phyloP scores from a whole-genome alignment of 1,139 yeast genomes.

The Sugiyamaella paludigena region DNA sequence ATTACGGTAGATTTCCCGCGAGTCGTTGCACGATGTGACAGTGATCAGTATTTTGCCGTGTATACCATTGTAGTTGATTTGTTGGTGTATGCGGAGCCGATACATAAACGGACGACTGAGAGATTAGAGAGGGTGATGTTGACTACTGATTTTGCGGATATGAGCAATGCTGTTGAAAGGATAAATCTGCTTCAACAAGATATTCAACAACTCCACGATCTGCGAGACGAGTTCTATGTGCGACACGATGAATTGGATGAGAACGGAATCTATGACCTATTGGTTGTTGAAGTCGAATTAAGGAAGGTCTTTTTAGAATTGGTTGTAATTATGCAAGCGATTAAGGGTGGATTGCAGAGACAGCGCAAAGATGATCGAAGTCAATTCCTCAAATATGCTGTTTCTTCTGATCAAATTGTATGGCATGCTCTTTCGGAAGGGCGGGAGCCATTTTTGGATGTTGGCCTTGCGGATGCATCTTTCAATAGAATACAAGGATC shows the following conservation, averaged over 20 bases:
- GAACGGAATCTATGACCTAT: constrained; percentile 32
- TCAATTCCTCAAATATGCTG: constrained; percentile 52
- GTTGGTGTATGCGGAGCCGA: constrained; percentile 64
- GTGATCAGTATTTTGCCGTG: constrained; percentile 67
- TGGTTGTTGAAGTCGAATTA: constrained; percentile 53
- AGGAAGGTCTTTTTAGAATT: constrained; percentile 59
- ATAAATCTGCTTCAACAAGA: constrained; percentile 57
- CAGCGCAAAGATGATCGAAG: constrained; percentile 36
- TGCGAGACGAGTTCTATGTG: constrained; percentile 48
- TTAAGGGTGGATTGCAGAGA: constrained; percentile 51
- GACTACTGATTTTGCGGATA: constrained; percentile 65
- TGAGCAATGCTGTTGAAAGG: constrained; percentile 52
- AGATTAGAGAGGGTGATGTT: constrained; percentile 64
- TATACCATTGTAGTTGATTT: constrained; percentile 64
- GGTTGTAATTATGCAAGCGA: constrained; percentile 63
- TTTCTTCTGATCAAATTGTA: constrained; percentile 68
- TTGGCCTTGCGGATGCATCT: constrained; percentile 61
- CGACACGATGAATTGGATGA: constrained; percentile 34
- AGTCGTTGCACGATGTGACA: constrained; percentile 67
- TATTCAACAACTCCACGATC: constrained; percentile 45
- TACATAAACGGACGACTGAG: constrained; percentile 54
- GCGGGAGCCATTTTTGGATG: constrained; percentile 65
- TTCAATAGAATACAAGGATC: constrained; percentile 60
- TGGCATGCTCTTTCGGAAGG: constrained; percentile 66
- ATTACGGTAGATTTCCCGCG: constrained; percentile 65